These are phyloP conservation scores for Garcia nutans DNA, from an alignment of 345 rosid species.

Conservation along the genomic window DNA sequence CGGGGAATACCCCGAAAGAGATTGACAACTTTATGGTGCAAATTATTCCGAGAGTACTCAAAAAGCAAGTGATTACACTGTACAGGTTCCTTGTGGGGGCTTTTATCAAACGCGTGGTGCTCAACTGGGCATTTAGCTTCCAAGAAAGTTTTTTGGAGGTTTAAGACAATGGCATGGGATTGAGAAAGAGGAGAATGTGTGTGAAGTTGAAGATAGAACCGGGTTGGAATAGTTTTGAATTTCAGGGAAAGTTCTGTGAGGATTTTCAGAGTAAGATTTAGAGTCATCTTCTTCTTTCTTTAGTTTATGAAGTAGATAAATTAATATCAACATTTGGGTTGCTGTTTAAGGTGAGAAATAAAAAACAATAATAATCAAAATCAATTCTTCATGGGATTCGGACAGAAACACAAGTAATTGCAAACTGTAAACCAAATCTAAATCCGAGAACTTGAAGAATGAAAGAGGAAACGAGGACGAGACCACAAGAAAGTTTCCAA, in stretches of 20 bases:
- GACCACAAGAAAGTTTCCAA: too few relatives aligned
- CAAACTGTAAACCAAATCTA: neutral
- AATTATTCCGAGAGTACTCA: slow-evolving; percentile 48
- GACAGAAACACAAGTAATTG: neutral
- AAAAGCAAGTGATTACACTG: slow-evolving; percentile 46
- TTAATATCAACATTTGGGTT: neutral
- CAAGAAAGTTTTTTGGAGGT: neutral
- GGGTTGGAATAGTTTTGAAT: slow-evolving; percentile 14
- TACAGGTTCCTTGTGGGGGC: slow-evolving; percentile 29
- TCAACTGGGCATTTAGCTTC: slow-evolving; percentile 15
- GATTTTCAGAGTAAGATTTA: slow-evolving; percentile 1
- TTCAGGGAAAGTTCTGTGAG: slow-evolving; percentile 12
- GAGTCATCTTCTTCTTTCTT: neutral
- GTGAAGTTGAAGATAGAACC: slow-evolving; percentile 11
- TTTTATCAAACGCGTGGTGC: slow-evolving; percentile 51
- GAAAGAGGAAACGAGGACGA: too few relatives aligned
- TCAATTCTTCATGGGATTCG: neutral
- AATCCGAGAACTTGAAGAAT: too few relatives aligned
- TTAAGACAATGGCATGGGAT: slow-evolving; percentile 5
- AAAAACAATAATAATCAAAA: neutral
- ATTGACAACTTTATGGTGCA: slow-evolving; percentile 48
- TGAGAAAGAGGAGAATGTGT: neutral
- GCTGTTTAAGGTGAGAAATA: neutral
- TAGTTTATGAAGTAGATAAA: too few relatives aligned
- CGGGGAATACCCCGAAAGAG: slow-evolving; percentile 52